phyloP scores from a whole-genome alignment of 495 filamentous ascomycete genomes.

The Lophiostoma macrostomum region DNA sequence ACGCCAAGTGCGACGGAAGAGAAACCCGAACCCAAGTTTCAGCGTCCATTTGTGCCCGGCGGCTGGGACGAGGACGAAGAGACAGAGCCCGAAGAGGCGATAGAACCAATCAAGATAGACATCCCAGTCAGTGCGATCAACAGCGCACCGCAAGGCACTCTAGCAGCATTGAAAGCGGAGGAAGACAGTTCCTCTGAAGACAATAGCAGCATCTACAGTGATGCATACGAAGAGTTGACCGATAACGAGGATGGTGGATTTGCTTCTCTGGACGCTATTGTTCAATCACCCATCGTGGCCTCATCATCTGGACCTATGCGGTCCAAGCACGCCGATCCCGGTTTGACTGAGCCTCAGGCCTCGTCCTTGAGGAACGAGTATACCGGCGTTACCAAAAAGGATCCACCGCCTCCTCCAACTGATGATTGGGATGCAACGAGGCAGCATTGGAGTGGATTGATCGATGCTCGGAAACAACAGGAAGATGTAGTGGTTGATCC shows the following conservation, averaged over 20 bases:
- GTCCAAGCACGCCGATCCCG: slow-evolving; percentile 27
- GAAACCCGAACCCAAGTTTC: slow-evolving; percentile 15
- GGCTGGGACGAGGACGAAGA: slow-evolving; percentile 26
- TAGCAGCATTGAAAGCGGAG: not conserved
- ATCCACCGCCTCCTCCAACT: slow-evolving; percentile 14
- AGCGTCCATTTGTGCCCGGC: slow-evolving; percentile 25
- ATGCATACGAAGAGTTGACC: slow-evolving; percentile 75
- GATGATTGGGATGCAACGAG: slow-evolving; percentile 62
- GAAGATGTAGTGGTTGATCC: not conserved
- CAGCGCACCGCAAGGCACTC: not conserved
- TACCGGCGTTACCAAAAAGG: not conserved
- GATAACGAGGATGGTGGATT: slow-evolving; percentile 72
- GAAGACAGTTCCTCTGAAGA: slow-evolving; percentile 45
- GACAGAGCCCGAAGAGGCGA: not conserved
- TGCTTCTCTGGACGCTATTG: slow-evolving; percentile 78
- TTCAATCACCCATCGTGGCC: slow-evolving; percentile 55
- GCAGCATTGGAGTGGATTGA: slow-evolving; percentile 63
- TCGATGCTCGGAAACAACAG: slow-evolving; percentile 54
- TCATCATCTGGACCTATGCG: slow-evolving; percentile 15
- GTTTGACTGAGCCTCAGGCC: not conserved
- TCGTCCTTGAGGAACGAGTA: slow-evolving; percentile 7
- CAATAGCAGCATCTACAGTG: slow-evolving; percentile 74
- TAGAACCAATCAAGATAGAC: not conserved
- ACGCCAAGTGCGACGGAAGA: slow-evolving; percentile 17
- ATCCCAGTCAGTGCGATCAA: not conserved